Evolutionary conservation across 768 basidiomycete genomes (phyloP).

Genomic region (Phlegmacium glaucopus): DNA sequence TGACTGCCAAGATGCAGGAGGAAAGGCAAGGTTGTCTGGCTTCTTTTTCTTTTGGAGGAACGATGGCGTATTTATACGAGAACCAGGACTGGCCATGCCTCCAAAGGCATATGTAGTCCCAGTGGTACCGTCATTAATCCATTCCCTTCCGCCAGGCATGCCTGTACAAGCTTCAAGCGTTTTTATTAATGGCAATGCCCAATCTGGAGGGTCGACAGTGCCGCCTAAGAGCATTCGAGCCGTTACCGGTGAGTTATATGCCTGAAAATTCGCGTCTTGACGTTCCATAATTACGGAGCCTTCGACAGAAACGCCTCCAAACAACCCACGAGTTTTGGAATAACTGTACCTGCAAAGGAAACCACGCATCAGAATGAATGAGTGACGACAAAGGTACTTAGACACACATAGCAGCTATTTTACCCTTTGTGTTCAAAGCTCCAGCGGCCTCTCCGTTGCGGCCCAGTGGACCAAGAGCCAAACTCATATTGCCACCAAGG

Average conservation of each 20-base stretch:
- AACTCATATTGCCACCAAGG: slow-evolving; percentile 86
- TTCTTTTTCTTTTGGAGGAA: slow-evolving; percentile 49
- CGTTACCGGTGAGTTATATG: slow-evolving; percentile 73
- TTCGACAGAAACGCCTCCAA: slow-evolving; percentile 87
- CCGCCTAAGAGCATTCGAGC: slow-evolving; percentile 82
- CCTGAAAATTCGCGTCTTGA: slow-evolving; percentile 86
- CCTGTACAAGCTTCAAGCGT: slow-evolving; percentile 73
- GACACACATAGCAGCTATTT: slow-evolving; percentile 83
- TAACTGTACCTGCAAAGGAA: slow-evolving; percentile 69
- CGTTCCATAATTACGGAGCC: slow-evolving; percentile 92
- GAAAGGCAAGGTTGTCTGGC: slow-evolving; percentile 42
- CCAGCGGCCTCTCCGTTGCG: slow-evolving; percentile 93
- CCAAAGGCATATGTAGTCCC: slow-evolving; percentile 56
- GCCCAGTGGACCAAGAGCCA: slow-evolving; percentile 89
- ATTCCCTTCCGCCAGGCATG: slow-evolving; percentile 61
- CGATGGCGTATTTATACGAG: slow-evolving; percentile 27
- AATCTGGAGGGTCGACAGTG: slow-evolving; percentile 65
- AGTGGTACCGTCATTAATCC: slow-evolving; percentile 53
- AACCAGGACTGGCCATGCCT: slow-evolving; percentile 40
- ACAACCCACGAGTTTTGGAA: slow-evolving; percentile 89
- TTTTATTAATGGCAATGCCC: slow-evolving; percentile 73
- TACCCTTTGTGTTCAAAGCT: slow-evolving; percentile 78
- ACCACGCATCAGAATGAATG: not conserved
- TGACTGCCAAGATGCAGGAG: slow-evolving; percentile 62
- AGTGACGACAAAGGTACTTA: not conserved